These are phyloP conservation scores for Haplographium delicatum DNA, from an alignment of 495 filamentous ascomycete species.

Conservation along the genomic window DNA sequence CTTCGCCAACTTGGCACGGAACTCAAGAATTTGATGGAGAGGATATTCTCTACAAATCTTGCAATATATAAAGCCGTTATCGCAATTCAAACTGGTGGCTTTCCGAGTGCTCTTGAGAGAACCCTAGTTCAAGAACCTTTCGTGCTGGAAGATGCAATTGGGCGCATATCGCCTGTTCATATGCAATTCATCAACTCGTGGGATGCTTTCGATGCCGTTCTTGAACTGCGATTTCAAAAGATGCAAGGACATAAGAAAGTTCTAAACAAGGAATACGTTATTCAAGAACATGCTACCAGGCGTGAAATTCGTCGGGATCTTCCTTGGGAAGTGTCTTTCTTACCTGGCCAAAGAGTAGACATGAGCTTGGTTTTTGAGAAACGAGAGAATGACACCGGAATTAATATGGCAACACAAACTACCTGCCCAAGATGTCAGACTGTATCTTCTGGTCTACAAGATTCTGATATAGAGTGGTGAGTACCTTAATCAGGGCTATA, in stretches of 20 bases:
- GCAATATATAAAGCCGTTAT: neutral
- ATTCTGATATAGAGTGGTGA: neutral
- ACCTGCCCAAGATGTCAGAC: neutral
- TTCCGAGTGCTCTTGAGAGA: neutral
- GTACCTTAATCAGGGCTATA: neutral
- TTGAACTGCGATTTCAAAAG: neutral
- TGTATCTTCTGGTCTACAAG: neutral
- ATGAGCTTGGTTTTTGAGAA: conserved; percentile 12
- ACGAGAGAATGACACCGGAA: no score
- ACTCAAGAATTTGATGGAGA: conserved; percentile 2
- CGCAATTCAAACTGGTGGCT: neutral
- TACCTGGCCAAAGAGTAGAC: conserved; percentile 4
- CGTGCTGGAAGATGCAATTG: conserved; percentile 9
- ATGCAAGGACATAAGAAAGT: conserved; percentile 5
- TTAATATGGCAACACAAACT: no score
- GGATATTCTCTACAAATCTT: neutral
- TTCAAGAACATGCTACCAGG: conserved; percentile 2
- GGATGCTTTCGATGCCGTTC: conserved; percentile 6
- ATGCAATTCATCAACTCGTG: conserved; percentile 11
- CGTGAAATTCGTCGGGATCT: neutral
- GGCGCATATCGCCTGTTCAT: conserved; percentile 6
- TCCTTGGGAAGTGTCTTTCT: neutral
- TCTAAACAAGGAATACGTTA: neutral
- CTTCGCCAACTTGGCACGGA: neutral
- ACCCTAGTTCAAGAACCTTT: neutral